Evolutionary conservation across 306 rosid genomes (phyloP), one percentile per base, ranked within the genome.

Genomic region (cucumber (Cucumis sativus)): DNA sequence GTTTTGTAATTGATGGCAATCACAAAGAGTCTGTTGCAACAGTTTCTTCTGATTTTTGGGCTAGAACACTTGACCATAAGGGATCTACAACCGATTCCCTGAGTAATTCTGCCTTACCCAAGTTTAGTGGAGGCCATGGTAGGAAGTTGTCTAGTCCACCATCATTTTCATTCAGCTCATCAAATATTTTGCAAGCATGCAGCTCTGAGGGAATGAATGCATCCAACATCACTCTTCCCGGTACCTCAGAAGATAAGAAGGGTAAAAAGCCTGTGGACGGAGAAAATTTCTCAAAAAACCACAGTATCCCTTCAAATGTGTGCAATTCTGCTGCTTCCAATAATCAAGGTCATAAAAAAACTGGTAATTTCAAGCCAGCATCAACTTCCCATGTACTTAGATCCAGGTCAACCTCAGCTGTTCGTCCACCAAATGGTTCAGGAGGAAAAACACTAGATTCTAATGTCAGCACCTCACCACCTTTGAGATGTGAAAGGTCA

Each of bases 1-100:
- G 77, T 82, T 79, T 75, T 67, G 54, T 39, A 51, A 72, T 25
- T 33, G 35, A 35, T 30, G 49, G n/a, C n/a, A 64, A 79, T 76
- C 45, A 52, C 21, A 52, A 67, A 58, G 82, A 88, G 78, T 81
- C 88, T 62, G 65, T 81, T 74, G 30, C 54, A 12, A 18, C 56
- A n/a, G 67, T 79, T 23, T 80, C 84, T 80, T 85, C 98, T 79
- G 90, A 83, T 77, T 95, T 92, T 72, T 90, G 97, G 97, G 88
- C 85, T 57, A 80, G 79, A 67, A 69, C 89, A 80, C 87, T 89
- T 18, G 82, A 87, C 63, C 72, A 79, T 17, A 18, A 61, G 59
- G 86, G 74, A 79, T 76, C 80, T 40, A 28, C 74, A 54, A 82
- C 51, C 21, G 83, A 85, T 76, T 58, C 78, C 65, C 61, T 39